These are phyloP conservation scores for Phaffia australis DNA, from an alignment of 768 basidiomycete genomes.

Conservation along the genomic window DNA sequence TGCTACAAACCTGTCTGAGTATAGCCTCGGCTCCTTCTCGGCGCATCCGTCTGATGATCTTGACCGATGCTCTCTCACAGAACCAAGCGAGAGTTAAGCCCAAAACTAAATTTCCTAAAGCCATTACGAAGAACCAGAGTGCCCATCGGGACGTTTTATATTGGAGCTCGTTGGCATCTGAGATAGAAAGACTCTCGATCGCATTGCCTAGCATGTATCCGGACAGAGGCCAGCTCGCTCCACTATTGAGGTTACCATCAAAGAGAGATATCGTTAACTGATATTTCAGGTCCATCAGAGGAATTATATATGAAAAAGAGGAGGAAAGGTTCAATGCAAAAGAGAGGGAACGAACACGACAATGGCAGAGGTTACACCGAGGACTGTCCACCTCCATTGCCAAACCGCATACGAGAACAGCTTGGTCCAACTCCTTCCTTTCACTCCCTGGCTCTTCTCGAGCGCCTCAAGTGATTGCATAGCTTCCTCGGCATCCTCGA, in stretches of 20 bases:
- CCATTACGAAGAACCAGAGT: slow-evolving; percentile 34
- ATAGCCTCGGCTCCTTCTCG: slow-evolving; percentile 26
- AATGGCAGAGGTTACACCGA: background rate
- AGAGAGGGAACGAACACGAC: slow-evolving; percentile 6
- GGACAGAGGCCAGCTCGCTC: slow-evolving; percentile 30
- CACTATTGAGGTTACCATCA: background rate
- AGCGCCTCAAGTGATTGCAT: background rate
- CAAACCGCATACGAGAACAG: background rate
- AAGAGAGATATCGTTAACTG: too few species aligned
- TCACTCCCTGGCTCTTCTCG: background rate
- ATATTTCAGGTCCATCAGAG: too few species aligned
- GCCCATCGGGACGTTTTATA: slow-evolving; percentile 29
- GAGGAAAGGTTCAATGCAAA: background rate
- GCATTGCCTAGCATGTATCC: slow-evolving; percentile 34
- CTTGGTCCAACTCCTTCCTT: background rate
- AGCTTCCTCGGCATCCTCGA: slow-evolving; percentile 12
- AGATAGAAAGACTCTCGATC: slow-evolving; percentile 28
- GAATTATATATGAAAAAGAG: too few species aligned
- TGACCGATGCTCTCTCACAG: slow-evolving; percentile 29
- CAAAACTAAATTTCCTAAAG: slow-evolving; percentile 28
- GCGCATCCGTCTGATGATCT: slow-evolving; percentile 11
- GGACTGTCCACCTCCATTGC: background rate
- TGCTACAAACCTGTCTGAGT: slow-evolving; percentile 29
- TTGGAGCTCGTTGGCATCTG: slow-evolving; percentile 25
- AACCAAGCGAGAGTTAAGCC: slow-evolving; percentile 28